Evolutionary conservation across 148 eudicot genomes (phyloP).

Genomic region (Rhododendron molle): DNA sequence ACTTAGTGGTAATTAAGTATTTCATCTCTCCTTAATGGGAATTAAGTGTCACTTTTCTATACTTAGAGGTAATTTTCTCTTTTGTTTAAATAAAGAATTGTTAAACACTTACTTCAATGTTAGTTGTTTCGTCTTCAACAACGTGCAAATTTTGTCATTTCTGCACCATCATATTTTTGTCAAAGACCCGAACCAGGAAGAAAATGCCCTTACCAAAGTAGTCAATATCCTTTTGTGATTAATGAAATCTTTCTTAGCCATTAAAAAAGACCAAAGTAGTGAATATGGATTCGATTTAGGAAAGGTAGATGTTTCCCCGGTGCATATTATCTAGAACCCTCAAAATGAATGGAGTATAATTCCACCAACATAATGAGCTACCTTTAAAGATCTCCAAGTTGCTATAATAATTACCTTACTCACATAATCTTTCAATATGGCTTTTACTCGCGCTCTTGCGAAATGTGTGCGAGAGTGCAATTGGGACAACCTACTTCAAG

Average conservation of each 20-base stretch:
- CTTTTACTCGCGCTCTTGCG: background rate
- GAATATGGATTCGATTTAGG: background rate
- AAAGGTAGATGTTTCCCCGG: background rate
- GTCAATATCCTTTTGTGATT: background rate
- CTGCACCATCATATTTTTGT: background rate
- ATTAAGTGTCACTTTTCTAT: no score
- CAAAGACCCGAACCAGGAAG: background rate
- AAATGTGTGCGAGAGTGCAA: background rate
- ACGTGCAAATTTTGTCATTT: background rate
- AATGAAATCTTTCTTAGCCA: no score
- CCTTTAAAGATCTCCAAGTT: no score
- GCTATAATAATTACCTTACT: no score
- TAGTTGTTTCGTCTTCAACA: background rate
- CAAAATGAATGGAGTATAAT: background rate
- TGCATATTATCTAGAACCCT: background rate
- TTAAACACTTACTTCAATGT: background rate
- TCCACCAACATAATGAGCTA: background rate
- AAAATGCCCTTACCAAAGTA: background rate
- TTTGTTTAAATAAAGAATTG: background rate
- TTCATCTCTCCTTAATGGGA: no score
- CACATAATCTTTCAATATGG: background rate
- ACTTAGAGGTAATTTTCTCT: no score
- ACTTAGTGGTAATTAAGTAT: no score
- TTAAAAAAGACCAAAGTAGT: background rate
- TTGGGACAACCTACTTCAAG: no score